Evolutionary conservation across 148 eudicot species (phyloP).

Genomic region (Chenopodium album): DNA sequence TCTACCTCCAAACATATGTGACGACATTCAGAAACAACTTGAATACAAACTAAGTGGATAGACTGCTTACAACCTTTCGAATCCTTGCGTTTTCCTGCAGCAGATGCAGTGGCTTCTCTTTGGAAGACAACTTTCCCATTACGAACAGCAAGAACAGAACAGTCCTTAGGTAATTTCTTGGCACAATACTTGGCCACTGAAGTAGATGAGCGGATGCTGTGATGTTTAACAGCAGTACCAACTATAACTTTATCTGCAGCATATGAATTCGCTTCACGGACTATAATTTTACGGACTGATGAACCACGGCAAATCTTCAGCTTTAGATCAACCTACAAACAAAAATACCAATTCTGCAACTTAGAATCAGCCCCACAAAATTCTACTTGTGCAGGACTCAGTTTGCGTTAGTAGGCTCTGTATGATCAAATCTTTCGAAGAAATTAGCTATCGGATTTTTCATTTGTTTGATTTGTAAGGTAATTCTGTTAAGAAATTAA

Average conservation of each 20-base stretch:
- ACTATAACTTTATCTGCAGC: conserved; percentile 62
- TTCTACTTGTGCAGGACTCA: neutral
- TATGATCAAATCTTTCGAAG: neutral
- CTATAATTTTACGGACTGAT: conserved; percentile 65
- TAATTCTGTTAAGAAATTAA: neutral
- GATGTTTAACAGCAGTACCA: conserved; percentile 64
- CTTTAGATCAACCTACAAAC: conserved; percentile 85
- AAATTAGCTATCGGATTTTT: neutral
- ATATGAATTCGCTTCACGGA: conserved; percentile 70
- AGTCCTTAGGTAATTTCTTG: conserved; percentile 61
- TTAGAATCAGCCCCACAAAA: neutral
- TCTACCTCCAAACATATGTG: neutral
- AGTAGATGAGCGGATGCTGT: conserved; percentile 56
- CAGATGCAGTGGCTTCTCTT: conserved; percentile 48
- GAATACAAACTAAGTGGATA: conserved; percentile 2
- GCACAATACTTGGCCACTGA: conserved; percentile 90
- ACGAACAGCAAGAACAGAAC: conserved; percentile 78
- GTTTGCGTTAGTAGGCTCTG: neutral
- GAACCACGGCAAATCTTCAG: conserved; percentile 91
- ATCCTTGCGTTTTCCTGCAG: conserved; percentile 7
- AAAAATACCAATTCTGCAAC: conserved; percentile 3
- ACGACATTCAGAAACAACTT: conserved; percentile 3
- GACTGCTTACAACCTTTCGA: conserved; percentile 35
- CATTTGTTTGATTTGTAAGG: neutral
- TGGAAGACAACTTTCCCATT: conserved; percentile 81